These are phyloP conservation scores for Volvox carteri DNA, from an alignment of 163 green algal genomes.

Conservation along the genomic window DNA sequence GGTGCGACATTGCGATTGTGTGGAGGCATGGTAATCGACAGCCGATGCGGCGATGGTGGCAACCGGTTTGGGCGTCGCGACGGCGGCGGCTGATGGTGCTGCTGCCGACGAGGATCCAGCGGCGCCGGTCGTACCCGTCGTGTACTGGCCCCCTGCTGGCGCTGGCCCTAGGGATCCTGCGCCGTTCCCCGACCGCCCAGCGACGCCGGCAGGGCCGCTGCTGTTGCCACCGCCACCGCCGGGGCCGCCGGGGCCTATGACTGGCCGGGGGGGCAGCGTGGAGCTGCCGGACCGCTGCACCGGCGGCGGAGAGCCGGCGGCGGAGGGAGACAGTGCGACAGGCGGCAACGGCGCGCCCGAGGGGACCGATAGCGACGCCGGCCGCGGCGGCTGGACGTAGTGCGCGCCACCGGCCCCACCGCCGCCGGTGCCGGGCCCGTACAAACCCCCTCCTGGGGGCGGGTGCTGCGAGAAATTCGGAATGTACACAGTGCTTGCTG, in stretches of 20 bases:
- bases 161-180: too few species aligned
- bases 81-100: neutral
- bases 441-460: neutral
- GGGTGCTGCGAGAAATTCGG: conserved; percentile 17
- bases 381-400: neutral
- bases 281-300: neutral
- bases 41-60: neutral
- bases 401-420: neutral
- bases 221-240: conserved; percentile 1
- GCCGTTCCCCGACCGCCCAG: neutral
- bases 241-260: neutral
- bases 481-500: conserved; percentile 35
- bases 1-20: neutral
- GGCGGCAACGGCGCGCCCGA: neutral
- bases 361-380: neutral
- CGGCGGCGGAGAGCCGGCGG: neutral
- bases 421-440: neutral
- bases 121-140: too few species aligned
- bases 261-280: neutral
- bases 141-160: neutral
- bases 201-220: neutral
- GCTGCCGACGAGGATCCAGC: too few species aligned
- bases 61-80: neutral
- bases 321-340: neutral
- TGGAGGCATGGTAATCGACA: neutral